Conservation (phyloP, 495 filamentous ascomycete species). For the Penicillium turbatum region DNA sequence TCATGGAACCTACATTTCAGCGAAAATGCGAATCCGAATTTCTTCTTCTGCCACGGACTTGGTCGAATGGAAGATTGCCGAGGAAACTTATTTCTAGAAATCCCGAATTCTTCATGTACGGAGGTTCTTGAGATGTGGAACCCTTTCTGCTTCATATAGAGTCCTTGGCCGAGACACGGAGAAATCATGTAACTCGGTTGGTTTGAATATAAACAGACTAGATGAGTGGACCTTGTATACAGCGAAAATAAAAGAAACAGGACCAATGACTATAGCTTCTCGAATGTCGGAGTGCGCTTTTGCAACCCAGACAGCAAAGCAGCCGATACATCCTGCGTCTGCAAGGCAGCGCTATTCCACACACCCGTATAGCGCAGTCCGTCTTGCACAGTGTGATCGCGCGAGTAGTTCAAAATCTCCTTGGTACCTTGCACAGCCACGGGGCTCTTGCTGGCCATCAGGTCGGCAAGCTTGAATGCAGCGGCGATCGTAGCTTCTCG, state of each 20-base stretch:
- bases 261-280: constrained; percentile 64
- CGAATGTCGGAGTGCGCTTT: constrained; percentile 79
- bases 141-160: too few species aligned
- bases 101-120: too few species aligned
- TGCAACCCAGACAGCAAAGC: constrained; percentile 72
- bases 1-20: constrained; percentile 16
- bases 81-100: neutral
- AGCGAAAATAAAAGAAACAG: neutral
- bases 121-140: too few species aligned
- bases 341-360: constrained; percentile 82
- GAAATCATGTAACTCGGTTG: neutral
- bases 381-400: constrained; percentile 73
- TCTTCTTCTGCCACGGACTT: neutral
- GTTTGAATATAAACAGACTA: neutral
- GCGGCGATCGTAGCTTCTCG: constrained; percentile 58
- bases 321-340: constrained; percentile 70
- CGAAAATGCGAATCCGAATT: neutral
- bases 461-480: constrained; percentile 60
- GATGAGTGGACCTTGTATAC: neutral
- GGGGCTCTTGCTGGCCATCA: constrained; percentile 79
- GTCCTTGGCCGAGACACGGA: neutral
- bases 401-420: constrained; percentile 80
- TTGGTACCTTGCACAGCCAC: constrained; percentile 93
- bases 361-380: constrained; percentile 77
- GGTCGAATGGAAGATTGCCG: neutral